Percentiles rank a stretch among this genome's conserved stretches.
Evolutionary conservation across 192 early-diverging fungal genomes (phyloP).

Genomic region (Cladochytrium replicatum): DNA sequence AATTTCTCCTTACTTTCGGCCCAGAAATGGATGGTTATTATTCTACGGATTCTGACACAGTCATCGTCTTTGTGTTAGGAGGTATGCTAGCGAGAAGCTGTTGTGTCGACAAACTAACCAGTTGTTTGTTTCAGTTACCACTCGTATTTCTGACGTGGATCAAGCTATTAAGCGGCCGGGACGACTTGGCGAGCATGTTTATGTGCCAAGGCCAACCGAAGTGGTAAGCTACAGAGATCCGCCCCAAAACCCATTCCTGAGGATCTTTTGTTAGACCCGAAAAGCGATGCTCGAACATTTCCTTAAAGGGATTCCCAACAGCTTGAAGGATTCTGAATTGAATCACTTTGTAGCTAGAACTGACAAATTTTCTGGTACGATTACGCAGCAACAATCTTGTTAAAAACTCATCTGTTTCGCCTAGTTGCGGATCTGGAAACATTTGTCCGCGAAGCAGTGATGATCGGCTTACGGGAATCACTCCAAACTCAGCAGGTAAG

Average conservation of each 20-base stretch:
- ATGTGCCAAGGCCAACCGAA: slow-evolving; percentile 48
- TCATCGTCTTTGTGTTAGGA: slow-evolving; percentile 32
- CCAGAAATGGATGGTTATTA: slow-evolving; percentile 71
- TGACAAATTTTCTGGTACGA: too few species aligned
- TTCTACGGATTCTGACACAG: slow-evolving; percentile 14
- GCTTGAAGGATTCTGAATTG: background rate
- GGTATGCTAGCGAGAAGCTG: background rate
- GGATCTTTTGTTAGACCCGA: background rate
- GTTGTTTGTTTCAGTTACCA: slow-evolving; percentile 69
- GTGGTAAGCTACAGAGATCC: slow-evolving; percentile 23
- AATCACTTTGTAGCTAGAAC: too few species aligned
- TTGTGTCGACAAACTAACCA: background rate
- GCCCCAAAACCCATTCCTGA: too few species aligned
- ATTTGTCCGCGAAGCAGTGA: too few species aligned
- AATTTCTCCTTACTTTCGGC: background rate
- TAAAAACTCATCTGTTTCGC: too few species aligned
- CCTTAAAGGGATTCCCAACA: background rate
- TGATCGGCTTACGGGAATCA: too few species aligned
- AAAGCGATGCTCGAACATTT: background rate
- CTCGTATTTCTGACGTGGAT: slow-evolving; percentile 62
- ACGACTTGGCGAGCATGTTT: slow-evolving; percentile 68
- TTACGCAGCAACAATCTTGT: too few species aligned
- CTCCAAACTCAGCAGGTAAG: too few species aligned
- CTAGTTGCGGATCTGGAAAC: too few species aligned
- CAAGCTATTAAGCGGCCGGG: slow-evolving; percentile 75